phyloP scores from a whole-genome alignment of 495 filamentous ascomycete genomes.

The Neurospora sp. region DNA sequence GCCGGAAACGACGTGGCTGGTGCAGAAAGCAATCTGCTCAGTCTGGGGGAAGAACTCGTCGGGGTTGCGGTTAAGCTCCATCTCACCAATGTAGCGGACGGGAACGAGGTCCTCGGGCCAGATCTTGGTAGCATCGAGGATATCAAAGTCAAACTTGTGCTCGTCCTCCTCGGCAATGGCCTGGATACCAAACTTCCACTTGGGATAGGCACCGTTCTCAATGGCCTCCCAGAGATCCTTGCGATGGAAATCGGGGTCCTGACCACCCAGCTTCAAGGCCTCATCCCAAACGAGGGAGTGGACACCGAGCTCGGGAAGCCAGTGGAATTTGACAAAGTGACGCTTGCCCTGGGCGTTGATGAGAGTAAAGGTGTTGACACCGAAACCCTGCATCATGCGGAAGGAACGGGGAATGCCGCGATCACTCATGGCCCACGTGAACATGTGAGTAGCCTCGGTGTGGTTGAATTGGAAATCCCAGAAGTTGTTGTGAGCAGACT shows the following conservation, averaged over 20 bases:
- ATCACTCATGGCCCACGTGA: slow-evolving; percentile 73
- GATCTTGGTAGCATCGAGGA: slow-evolving; percentile 84
- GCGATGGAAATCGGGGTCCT: slow-evolving; percentile 83
- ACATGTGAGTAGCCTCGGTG: slow-evolving; percentile 75
- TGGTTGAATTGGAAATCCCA: slow-evolving; percentile 57
- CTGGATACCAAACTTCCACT: slow-evolving; percentile 81
- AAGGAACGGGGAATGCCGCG: slow-evolving; percentile 69
- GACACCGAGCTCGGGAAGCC: slow-evolving; percentile 66
- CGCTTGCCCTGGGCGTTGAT: slow-evolving; percentile 61
- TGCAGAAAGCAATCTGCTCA: slow-evolving; percentile 81
- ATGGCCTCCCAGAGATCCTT: slow-evolving; percentile 81
- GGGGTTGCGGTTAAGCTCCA: slow-evolving; percentile 72
- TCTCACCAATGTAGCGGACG: slow-evolving; percentile 67
- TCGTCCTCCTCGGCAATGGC: slow-evolving; percentile 58
- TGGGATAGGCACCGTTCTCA: slow-evolving; percentile 57
- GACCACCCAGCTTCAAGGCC: slow-evolving; percentile 67
- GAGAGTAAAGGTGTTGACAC: slow-evolving; percentile 74
- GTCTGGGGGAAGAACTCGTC: slow-evolving; percentile 84
- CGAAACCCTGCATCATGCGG: slow-evolving; percentile 89
- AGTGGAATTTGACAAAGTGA: slow-evolving; percentile 77
- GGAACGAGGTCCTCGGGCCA: slow-evolving; percentile 83
- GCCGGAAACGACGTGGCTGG: slow-evolving; percentile 74
- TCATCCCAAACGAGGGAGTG: slow-evolving; percentile 86
- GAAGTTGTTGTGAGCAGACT: slow-evolving; percentile 55
- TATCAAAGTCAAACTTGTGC: slow-evolving; percentile 82